phyloP scores from a whole-genome alignment of 352 stramenopile genomes.

The Halophytophthora batemanensis region DNA sequence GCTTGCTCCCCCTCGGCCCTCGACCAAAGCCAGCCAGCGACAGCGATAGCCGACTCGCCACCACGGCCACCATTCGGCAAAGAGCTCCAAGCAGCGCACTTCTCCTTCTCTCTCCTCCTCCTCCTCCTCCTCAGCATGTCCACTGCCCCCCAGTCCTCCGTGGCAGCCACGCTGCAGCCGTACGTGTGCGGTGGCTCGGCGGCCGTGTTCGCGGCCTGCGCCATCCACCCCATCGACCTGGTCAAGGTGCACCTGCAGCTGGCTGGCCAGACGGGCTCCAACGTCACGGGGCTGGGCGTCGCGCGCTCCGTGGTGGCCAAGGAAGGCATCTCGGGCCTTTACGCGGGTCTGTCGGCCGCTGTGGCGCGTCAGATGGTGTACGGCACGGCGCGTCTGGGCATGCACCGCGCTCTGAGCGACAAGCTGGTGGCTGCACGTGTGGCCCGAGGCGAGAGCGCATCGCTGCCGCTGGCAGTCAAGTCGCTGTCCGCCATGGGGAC shows the following conservation, averaged over 20 bases:
- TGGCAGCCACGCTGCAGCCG: constrained; percentile 60
- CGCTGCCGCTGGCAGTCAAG: constrained; percentile 73
- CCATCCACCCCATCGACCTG: constrained; percentile 90
- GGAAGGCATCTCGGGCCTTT: constrained; percentile 78
- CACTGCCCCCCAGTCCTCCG: constrained; percentile 34
- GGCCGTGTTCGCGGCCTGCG: constrained; percentile 69
- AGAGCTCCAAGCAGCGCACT: constrained; percentile 16
- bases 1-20: too few relatives aligned
- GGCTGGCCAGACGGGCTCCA: constrained; percentile 71
- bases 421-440: constrained; percentile 70
- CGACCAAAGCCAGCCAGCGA: too few relatives aligned
- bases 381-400: constrained; percentile 77
- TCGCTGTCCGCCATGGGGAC: constrained; percentile 71
- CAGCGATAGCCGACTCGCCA: too few relatives aligned
- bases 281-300: constrained; percentile 71
- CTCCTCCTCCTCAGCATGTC: too few relatives aligned
- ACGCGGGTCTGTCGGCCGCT: constrained; percentile 80
- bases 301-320: constrained; percentile 77
- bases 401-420: constrained; percentile 83
- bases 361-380: constrained; percentile 87
- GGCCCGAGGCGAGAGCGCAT: constrained; percentile 62
- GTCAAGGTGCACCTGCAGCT: constrained; percentile 91
- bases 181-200: constrained; percentile 79
- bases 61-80: constrained; percentile 34
- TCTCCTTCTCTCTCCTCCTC: too few relatives aligned